phyloP scores from a whole-genome alignment of 768 basidiomycete species.

The Suillus lakei region DNA sequence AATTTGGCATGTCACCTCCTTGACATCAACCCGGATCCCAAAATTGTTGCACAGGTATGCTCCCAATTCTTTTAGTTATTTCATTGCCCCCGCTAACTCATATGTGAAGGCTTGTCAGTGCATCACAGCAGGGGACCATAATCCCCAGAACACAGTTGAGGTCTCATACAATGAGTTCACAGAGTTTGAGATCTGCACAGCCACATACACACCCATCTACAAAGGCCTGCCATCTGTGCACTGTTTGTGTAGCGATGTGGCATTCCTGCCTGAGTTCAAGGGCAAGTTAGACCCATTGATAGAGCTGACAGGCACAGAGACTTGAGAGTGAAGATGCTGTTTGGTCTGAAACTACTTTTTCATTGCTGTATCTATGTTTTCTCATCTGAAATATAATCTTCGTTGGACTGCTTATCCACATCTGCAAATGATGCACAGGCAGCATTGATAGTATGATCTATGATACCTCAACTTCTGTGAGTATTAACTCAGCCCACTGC shows the following conservation, averaged over 20 bases:
- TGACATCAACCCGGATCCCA: conserved; percentile 88
- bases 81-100: conserved; percentile 3
- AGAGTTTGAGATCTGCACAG: conserved; percentile 93
- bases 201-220: conserved; percentile 91
- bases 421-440: too few relatives aligned
- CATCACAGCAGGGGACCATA: conserved; percentile 90
- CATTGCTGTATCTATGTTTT: too few relatives aligned
- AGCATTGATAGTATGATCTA: background rate
- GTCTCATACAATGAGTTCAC: conserved; percentile 94
- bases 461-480: conserved; percentile 12
- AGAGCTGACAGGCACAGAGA: too few relatives aligned
- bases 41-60: conserved; percentile 76
- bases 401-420: too few relatives aligned
- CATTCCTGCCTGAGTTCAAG: conserved; percentile 86
- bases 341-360: too few relatives aligned
- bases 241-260: conserved; percentile 89
- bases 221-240: conserved; percentile 83
- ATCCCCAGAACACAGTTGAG: conserved; percentile 92
- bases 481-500: conserved; percentile 16
- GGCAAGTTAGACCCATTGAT: conserved; percentile 79
- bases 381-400: too few relatives aligned
- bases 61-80: conserved; percentile 8
- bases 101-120: conserved; percentile 81
- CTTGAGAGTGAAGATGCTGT: too few relatives aligned
- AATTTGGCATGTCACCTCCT: conserved; percentile 88